phyloP scores from a whole-genome alignment of 345 rosid species.

The Hibiscus tridactylites region DNA sequence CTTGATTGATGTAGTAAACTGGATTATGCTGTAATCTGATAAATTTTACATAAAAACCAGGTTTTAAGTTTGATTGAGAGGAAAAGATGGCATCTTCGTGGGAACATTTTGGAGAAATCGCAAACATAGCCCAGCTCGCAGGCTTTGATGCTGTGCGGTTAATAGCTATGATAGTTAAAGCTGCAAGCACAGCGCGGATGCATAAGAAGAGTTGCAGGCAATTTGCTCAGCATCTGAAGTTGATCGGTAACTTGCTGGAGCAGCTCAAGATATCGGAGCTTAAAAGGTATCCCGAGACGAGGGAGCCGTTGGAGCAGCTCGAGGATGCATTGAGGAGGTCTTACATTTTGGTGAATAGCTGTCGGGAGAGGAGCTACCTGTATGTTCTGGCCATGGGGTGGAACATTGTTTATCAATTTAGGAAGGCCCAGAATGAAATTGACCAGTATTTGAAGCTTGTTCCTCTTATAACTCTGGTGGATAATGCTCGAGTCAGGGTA shows the following conservation, averaged over 20 bases:
- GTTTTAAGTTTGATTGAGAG: conserved; percentile 15
- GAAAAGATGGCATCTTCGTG: conserved; percentile 56
- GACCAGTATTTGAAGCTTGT: conserved; percentile 85
- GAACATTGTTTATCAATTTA: conserved; percentile 94
- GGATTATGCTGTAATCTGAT: conserved; percentile 56
- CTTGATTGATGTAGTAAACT: conserved; percentile 39
- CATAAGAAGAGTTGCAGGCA: conserved; percentile 93
- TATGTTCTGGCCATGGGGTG: conserved; percentile 98
- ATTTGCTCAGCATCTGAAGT: conserved; percentile 86
- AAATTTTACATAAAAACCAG: conserved; percentile 56
- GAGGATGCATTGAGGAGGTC: conserved; percentile 91
- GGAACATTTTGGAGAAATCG: conserved; percentile 81
- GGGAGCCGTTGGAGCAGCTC: conserved; percentile 95
- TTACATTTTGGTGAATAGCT: conserved; percentile 71
- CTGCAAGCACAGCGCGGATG: conserved; percentile 85
- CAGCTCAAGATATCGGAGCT: conserved; percentile 89
- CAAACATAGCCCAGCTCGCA: conserved; percentile 69
- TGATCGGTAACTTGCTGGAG: conserved; percentile 83
- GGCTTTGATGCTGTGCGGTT: conserved; percentile 81
- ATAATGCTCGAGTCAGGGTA: conserved; percentile 93
- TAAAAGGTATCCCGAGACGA: conserved; percentile 85
- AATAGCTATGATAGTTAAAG: conserved; percentile 76
- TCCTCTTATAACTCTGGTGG: conserved; percentile 92
- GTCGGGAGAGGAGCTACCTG: conserved; percentile 86
- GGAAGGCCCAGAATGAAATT: conserved; percentile 92